Evolutionary conservation across 2,329 filamentous ascomycete species (phyloP).

Genomic region (Penicillium sp.): DNA sequence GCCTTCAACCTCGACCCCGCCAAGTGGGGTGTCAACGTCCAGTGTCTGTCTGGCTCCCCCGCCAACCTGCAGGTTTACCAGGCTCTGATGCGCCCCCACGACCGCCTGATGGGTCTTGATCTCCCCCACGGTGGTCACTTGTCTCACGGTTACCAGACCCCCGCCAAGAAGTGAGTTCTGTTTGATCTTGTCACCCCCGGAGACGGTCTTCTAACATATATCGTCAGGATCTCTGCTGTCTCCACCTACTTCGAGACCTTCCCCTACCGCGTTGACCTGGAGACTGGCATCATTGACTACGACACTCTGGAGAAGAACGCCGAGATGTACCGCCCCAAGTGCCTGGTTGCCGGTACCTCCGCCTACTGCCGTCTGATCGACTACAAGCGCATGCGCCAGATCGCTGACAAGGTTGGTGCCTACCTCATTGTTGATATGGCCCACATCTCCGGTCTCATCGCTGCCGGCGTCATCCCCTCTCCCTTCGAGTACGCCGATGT

Average conservation of each 20-base stretch:
- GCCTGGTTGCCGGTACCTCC: conserved; percentile 90
- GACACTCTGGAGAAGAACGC: conserved; percentile 85
- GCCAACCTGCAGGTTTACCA: conserved; percentile 99
- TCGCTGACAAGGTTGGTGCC: conserved; percentile 85
- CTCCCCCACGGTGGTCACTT: conserved; percentile 95
- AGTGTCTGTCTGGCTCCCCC: conserved; percentile 87
- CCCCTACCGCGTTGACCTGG: conserved; percentile 87
- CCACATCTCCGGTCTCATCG: conserved; percentile 91
- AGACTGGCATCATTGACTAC: conserved; percentile 94
- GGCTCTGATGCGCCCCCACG: conserved; percentile 87
- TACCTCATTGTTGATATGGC: conserved; percentile 97
- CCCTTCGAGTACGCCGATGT: conserved; percentile 90
- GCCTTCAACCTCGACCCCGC: conserved; percentile 82
- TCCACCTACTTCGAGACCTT: conserved; percentile 99
- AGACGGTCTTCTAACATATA: not conserved
- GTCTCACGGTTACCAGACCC: conserved; percentile 95
- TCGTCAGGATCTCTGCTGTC: conserved; percentile 79
- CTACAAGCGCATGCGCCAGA: conserved; percentile 87
- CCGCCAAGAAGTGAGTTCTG: conserved; percentile 70
- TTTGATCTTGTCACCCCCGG: not conserved
- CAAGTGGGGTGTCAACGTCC: conserved; percentile 99
- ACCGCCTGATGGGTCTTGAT: conserved; percentile 95
- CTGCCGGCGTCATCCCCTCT: conserved; percentile 84
- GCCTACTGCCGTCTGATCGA: conserved; percentile 96
- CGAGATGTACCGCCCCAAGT: conserved; percentile 87